phyloP scores from a whole-genome alignment of 1,284 basidiomycete species.

The Rhodotorula sp. region DNA sequence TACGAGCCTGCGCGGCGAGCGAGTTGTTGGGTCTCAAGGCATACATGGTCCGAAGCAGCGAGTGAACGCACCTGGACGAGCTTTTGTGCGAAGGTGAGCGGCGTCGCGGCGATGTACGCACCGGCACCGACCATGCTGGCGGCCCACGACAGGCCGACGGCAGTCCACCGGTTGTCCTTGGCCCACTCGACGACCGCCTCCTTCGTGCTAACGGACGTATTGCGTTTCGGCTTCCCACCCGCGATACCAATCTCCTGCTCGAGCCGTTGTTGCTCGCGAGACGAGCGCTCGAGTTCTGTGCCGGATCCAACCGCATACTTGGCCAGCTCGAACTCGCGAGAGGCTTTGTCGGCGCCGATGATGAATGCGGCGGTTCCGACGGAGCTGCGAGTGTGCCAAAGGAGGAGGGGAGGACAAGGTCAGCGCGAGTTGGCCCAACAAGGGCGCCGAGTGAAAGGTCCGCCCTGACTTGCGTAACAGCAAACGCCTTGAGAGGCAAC shows the following conservation, averaged over 20 bases:
- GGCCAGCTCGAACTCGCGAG: slow-evolving; percentile 37
- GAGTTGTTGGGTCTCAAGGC: not conserved
- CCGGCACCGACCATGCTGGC: slow-evolving; percentile 35
- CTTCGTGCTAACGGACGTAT: slow-evolving; percentile 10
- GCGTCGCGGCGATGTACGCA: slow-evolving; percentile 38
- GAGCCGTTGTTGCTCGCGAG: slow-evolving; percentile 25
- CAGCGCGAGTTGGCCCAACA: not conserved
- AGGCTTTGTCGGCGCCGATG: slow-evolving; percentile 33
- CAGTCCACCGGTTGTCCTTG: slow-evolving; percentile 37
- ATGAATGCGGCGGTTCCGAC: slow-evolving; percentile 36
- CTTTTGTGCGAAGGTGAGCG: slow-evolving; percentile 38
- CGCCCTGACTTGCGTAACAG: slow-evolving; percentile 23
- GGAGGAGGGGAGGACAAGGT: not conserved
- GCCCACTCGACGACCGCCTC: slow-evolving; percentile 38
- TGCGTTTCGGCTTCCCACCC: not conserved
- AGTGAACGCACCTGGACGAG: slow-evolving; percentile 34
- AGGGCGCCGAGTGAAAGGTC: too few species aligned
- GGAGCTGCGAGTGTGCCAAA: slow-evolving; percentile 2
- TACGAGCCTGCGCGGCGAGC: slow-evolving; percentile 27
- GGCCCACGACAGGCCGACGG: slow-evolving; percentile 37
- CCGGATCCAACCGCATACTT: slow-evolving; percentile 36
- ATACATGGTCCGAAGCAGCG: too few species aligned
- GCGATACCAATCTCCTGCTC: slow-evolving; percentile 35
- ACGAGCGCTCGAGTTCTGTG: slow-evolving; percentile 24
- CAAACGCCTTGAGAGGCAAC: slow-evolving; percentile 38